These are phyloP conservation scores for Dendryphion nanum DNA, from an alignment of 2,329 filamentous ascomycete genomes.

Conservation along the genomic window DNA sequence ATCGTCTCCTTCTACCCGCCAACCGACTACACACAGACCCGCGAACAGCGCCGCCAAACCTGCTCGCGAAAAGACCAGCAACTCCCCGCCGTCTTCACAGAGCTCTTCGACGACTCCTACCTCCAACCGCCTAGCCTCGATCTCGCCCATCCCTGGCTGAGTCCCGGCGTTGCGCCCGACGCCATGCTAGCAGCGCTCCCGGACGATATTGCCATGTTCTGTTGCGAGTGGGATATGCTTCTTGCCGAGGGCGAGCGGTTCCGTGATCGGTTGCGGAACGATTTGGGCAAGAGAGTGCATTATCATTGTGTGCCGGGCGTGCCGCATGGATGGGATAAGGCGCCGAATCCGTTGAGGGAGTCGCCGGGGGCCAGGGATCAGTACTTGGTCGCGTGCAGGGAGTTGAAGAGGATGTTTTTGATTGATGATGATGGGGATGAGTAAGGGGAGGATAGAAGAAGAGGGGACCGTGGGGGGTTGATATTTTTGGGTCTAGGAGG, in stretches of 20 bases:
- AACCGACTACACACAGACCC: conserved; percentile 61
- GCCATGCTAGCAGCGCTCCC: conserved; percentile 55
- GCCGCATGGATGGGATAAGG: conserved; percentile 67
- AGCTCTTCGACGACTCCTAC: conserved; percentile 54
- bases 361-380: conserved; percentile 53
- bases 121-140: conserved; percentile 48
- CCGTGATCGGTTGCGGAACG: conserved; percentile 54
- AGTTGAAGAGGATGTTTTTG: conserved; percentile 47
- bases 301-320: conserved; percentile 60
- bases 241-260: conserved; percentile 63
- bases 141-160: conserved; percentile 58
- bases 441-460: not conserved
- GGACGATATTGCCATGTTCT: conserved; percentile 60
- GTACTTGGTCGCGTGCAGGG: conserved; percentile 55
- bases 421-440: conserved; percentile 26
- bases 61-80: conserved; percentile 54
- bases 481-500: too few relatives aligned
- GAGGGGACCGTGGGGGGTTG: too few relatives aligned
- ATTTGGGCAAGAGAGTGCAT: conserved; percentile 55
- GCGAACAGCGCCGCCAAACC: conserved; percentile 57
- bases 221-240: conserved; percentile 67
- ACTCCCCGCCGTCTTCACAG: conserved; percentile 51
- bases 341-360: conserved; percentile 58
- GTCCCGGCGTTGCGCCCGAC: conserved; percentile 56
- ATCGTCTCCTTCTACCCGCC: conserved; percentile 63